Conservation (phyloP, 106 monocot genomes). For the Platanthera guangdongensis region DNA sequence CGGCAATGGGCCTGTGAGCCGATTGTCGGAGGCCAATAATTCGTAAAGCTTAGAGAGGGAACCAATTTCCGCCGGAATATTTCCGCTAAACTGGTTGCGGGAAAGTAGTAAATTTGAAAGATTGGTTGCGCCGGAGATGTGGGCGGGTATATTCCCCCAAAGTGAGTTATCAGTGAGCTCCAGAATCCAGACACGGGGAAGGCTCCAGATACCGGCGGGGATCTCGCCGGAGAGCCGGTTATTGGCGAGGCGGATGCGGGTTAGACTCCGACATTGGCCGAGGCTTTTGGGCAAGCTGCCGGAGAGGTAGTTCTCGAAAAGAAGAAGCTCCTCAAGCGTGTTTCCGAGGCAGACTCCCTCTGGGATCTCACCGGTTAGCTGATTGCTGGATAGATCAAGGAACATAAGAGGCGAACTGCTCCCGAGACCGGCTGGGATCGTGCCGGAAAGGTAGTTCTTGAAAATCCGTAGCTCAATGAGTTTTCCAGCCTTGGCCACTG, state of each 20-base stretch:
- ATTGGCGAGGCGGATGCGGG: conserved; percentile 39
- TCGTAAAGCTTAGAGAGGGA: conserved; percentile 27
- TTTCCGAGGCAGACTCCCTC: conserved; percentile 49
- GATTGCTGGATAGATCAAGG: conserved; percentile 57
- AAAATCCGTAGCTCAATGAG: conserved; percentile 54
- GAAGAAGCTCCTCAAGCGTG: conserved; percentile 32
- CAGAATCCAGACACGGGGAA: conserved; percentile 41
- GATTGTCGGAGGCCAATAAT: conserved; percentile 45
- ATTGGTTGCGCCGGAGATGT: conserved; percentile 32
- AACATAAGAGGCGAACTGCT: conserved; percentile 29
- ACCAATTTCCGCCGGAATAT: conserved; percentile 49
- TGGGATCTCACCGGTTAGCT: conserved; percentile 61
- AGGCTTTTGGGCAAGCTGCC: conserved; percentile 8
- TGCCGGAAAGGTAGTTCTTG: conserved; percentile 45
- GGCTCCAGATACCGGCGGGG: conserved; percentile 48
- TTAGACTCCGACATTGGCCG: conserved; percentile 14
- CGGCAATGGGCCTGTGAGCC: conserved; percentile 47
- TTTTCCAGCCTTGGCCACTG: conserved; percentile 15
- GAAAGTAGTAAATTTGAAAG: conserved; percentile 41
- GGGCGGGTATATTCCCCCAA: conserved; percentile 45
- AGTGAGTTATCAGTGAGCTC: conserved; percentile 47
- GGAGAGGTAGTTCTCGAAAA: conserved; percentile 28
- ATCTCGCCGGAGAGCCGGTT: conserved; percentile 49
- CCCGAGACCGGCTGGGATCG: conserved; percentile 50
- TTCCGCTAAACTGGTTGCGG: conserved; percentile 42